phyloP scores from a whole-genome alignment of 2,329 filamentous ascomycete species.

The Calycina herbarum region DNA sequence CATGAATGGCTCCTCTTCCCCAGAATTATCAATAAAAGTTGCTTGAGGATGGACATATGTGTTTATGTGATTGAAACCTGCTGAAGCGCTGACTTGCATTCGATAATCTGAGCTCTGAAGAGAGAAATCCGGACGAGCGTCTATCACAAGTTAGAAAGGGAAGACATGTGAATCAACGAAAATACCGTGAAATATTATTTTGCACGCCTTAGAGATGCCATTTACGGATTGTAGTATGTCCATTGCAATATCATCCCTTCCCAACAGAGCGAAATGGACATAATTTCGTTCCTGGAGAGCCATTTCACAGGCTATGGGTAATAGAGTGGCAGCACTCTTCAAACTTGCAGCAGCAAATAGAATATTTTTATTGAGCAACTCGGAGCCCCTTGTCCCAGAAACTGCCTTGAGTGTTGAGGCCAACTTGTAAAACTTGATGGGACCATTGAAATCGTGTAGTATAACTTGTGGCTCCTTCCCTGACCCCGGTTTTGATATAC shows the following conservation, averaged over 20 bases:
- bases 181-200: slow-evolving; percentile 58
- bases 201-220: slow-evolving; percentile 70
- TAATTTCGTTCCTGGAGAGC: slow-evolving; percentile 64
- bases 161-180: slow-evolving; percentile 6
- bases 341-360: slow-evolving; percentile 77
- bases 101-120: slow-evolving; percentile 68
- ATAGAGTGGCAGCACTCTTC: slow-evolving; percentile 67
- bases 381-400: slow-evolving; percentile 51
- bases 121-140: slow-evolving; percentile 77
- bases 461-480: slow-evolving; percentile 15
- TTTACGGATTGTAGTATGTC: slow-evolving; percentile 74
- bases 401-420: slow-evolving; percentile 62
- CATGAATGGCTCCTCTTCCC: slow-evolving; percentile 69
- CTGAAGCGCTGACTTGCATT: slow-evolving; percentile 62
- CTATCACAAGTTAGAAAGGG: slow-evolving; percentile 40
- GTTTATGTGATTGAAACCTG: slow-evolving; percentile 72
- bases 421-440: slow-evolving; percentile 67
- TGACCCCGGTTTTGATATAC: slow-evolving; percentile 18
- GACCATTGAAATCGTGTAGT: slow-evolving; percentile 63
- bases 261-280: slow-evolving; percentile 81
- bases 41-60: slow-evolving; percentile 76
- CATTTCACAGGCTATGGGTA: slow-evolving; percentile 90
- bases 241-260: slow-evolving; percentile 68
- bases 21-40: slow-evolving; percentile 61
- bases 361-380: slow-evolving; percentile 64